These are phyloP conservation scores for Neovahlkampfia damariscottae DNA, from an alignment of 78 protist species.

Conservation along the genomic window DNA sequence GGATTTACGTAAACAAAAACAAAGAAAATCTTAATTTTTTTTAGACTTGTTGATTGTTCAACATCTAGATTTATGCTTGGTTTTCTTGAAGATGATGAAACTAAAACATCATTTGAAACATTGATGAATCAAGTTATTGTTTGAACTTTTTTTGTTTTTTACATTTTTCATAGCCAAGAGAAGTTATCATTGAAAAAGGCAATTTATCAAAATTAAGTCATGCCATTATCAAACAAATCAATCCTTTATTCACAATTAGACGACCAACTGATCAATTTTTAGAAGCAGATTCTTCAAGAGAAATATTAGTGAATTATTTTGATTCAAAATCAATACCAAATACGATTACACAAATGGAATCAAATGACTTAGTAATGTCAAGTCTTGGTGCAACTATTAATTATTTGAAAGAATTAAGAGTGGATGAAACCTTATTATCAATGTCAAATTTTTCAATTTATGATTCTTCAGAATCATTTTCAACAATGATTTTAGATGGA, in stretches of 20 bases:
- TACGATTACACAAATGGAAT: not conserved
- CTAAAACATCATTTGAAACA: not conserved
- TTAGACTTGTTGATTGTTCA: slow-evolving; percentile 8
- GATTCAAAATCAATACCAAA: not conserved
- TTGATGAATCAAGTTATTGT: slow-evolving; percentile 1
- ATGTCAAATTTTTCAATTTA: slow-evolving; percentile 13
- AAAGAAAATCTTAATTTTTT: no score
- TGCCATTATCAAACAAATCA: not conserved
- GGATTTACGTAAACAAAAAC: not conserved
- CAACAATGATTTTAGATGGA: not conserved
- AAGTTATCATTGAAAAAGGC: slow-evolving; percentile 12
- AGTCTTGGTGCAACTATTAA: slow-evolving; percentile 11
- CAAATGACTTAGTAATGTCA: slow-evolving; percentile 16
- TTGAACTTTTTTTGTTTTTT: no score
- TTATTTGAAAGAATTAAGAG: slow-evolving; percentile 3
- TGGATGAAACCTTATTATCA: slow-evolving; percentile 6
- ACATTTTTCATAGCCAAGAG: no score
- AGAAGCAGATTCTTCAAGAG: not conserved
- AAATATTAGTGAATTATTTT: not conserved
- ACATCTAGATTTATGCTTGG: slow-evolving; percentile 9
- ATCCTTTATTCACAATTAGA: not conserved
- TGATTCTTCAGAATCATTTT: not conserved
- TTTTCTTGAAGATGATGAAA: slow-evolving; percentile 4
- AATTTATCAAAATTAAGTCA: not conserved
- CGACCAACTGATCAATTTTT: slow-evolving; percentile 5